phyloP scores from a whole-genome alignment of 306 rosid species.

The Cucurbita pepo region DNA sequence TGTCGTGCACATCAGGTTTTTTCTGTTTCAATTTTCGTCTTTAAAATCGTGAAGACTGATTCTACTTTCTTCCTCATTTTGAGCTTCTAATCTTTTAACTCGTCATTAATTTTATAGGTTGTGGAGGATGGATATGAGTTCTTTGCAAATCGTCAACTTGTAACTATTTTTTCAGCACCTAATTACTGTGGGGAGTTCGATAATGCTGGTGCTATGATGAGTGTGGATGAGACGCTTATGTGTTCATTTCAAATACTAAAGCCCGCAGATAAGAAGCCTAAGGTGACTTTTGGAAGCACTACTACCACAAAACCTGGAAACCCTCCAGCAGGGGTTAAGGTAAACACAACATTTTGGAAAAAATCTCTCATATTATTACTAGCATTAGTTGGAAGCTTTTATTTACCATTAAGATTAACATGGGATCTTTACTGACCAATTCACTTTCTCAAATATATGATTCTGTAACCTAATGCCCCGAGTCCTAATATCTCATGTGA shows the following conservation, averaged over 20 bases:
- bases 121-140: conserved; percentile 92
- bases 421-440: background rate
- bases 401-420: background rate
- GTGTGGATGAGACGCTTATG: conserved; percentile 89
- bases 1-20: conserved; percentile 98
- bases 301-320: conserved; percentile 62
- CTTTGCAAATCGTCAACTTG: conserved; percentile 75
- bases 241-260: conserved; percentile 93
- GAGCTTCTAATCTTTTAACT: conserved; percentile 2
- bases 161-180: conserved; percentile 90
- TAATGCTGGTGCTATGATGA: conserved; percentile 99
- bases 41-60: conserved; percentile 1
- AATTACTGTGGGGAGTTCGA: conserved; percentile 94
- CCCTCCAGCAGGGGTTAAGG: conserved; percentile 27
- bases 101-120: conserved; percentile 37
- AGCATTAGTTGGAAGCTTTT: background rate
- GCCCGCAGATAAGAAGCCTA: conserved; percentile 53
- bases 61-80: background rate
- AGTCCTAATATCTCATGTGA: background rate
- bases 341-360: conserved; percentile 1
- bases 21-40: background rate
- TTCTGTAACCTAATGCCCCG: background rate
- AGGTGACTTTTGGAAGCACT: conserved; percentile 45
- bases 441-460: background rate
- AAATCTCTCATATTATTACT: conserved; percentile 16